Percentiles rank a stretch among this genome's conserved stretches.
These are phyloP conservation scores for Huntiella savannae DNA, from an alignment of 2,329 filamentous ascomycete species.

Conservation along the genomic window DNA sequence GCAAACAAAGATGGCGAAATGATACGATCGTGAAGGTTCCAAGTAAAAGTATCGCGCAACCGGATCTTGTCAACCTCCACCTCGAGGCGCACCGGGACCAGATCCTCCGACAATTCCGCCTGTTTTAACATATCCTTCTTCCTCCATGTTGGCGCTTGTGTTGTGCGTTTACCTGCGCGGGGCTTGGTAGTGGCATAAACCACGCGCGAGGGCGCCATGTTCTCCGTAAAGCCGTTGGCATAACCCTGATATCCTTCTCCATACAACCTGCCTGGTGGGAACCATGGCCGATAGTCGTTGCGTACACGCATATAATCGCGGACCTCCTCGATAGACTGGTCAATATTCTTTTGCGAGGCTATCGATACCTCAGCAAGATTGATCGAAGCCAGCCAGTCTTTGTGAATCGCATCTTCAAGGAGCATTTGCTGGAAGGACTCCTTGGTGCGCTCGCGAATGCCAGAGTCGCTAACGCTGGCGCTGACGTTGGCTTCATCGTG, in stretches of 20 bases:
- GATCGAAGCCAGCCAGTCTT: slow-evolving; percentile 34
- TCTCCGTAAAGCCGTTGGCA: slow-evolving; percentile 70
- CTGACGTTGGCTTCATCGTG: slow-evolving; percentile 16
- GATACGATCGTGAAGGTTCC: slow-evolving; percentile 87
- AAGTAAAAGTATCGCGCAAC: slow-evolving; percentile 91
- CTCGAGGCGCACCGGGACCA: slow-evolving; percentile 79
- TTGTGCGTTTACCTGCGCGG: slow-evolving; percentile 57
- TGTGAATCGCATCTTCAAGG: slow-evolving; percentile 34
- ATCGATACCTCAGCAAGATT: slow-evolving; percentile 32
- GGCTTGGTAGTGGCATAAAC: slow-evolving; percentile 64
- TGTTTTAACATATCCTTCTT: slow-evolving; percentile 69
- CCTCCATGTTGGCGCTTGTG: slow-evolving; percentile 51
- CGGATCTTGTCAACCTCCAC: slow-evolving; percentile 93
- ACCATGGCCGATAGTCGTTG: slow-evolving; percentile 34
- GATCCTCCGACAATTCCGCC: slow-evolving; percentile 75
- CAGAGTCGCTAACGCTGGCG: slow-evolving; percentile 15
- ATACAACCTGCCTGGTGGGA: slow-evolving; percentile 38
- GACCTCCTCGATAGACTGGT: slow-evolving; percentile 45
- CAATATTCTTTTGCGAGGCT: slow-evolving; percentile 36
- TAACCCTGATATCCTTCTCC: slow-evolving; percentile 71
- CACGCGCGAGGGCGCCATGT: slow-evolving; percentile 45
- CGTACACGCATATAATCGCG: slow-evolving; percentile 49
- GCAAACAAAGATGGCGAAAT: slow-evolving; percentile 67
- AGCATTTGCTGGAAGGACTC: slow-evolving; percentile 34
- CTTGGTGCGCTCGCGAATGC: slow-evolving; percentile 31